Evolutionary conservation across 106 monocot genomes (phyloP).

Genomic region (Allium cepa): DNA sequence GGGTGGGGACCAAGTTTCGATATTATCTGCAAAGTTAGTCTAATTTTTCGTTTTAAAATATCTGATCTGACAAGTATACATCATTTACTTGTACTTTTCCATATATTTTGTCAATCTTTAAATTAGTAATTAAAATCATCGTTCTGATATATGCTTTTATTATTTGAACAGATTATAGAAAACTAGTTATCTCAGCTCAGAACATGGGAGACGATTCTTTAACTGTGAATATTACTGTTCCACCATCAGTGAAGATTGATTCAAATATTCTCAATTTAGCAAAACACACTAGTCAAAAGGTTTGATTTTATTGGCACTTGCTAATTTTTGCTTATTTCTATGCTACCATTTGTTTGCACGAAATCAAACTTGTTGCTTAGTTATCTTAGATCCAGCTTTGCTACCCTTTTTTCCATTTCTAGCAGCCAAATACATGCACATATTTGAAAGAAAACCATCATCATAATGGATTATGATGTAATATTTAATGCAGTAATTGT

Average conservation of each 20-base stretch:
- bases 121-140: neutral
- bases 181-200: conserved; percentile 25
- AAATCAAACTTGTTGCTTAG: neutral
- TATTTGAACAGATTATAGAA: conserved; percentile 17
- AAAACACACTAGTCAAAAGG: conserved; percentile 18
- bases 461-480: no score
- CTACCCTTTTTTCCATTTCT: no score
- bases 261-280: conserved; percentile 2
- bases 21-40: no score
- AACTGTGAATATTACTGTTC: conserved; percentile 15
- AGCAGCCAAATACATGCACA: no score
- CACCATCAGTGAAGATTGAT: conserved; percentile 14
- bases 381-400: no score
- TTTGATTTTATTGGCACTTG: neutral
- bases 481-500: no score
- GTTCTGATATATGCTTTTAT: neutral
- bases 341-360: neutral
- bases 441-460: no score
- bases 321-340: no score
- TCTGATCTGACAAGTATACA: no score
- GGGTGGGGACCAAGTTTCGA: no score
- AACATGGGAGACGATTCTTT: conserved; percentile 27
- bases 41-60: no score
- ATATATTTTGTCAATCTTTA: neutral
- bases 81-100: neutral